These are phyloP conservation scores for Peribolospora baueri DNA, from an alignment of 768 basidiomycete genomes.

Conservation along the genomic window DNA sequence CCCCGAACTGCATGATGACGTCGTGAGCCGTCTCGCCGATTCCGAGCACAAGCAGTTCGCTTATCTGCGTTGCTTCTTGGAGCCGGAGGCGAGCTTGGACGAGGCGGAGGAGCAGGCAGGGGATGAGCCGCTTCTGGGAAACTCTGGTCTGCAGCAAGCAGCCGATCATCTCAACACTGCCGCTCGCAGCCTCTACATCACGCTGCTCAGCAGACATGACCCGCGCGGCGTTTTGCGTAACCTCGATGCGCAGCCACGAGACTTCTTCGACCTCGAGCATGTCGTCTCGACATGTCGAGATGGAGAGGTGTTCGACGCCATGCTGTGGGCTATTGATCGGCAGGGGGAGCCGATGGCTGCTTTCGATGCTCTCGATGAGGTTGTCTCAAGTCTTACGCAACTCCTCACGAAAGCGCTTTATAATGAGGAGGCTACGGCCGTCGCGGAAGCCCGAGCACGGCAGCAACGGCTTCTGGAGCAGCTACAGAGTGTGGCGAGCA, in stretches of 20 bases:
- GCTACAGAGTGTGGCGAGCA: background rate
- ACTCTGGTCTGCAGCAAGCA: background rate
- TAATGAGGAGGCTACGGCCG: conserved; percentile 1
- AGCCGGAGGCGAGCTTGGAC: conserved; percentile 23
- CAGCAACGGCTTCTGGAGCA: background rate
- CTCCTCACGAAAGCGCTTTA: conserved; percentile 9
- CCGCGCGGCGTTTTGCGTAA: conserved; percentile 37
- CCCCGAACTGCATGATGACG: conserved; percentile 41
- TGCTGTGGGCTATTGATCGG: conserved; percentile 53
- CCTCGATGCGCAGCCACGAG: conserved; percentile 32
- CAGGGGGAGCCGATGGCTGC: conserved; percentile 39
- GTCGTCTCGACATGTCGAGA: conserved; percentile 5
- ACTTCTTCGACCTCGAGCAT: conserved; percentile 29
- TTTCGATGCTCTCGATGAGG: conserved; percentile 35
- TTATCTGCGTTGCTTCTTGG: conserved; percentile 54
- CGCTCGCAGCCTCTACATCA: conserved; percentile 39
- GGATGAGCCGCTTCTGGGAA: background rate
- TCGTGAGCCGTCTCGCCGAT: conserved; percentile 29
- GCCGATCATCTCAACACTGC: conserved; percentile 20
- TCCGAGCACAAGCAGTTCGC: conserved; percentile 35
- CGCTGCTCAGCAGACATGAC: conserved; percentile 47
- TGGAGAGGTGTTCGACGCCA: conserved; percentile 39
- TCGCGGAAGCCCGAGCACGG: conserved; percentile 6
- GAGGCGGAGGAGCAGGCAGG: conserved; percentile 18
- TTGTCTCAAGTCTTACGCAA: conserved; percentile 15